phyloP scores from a whole-genome alignment of 2,329 filamentous ascomycete genomes.

The Fusarium oxysporum region DNA sequence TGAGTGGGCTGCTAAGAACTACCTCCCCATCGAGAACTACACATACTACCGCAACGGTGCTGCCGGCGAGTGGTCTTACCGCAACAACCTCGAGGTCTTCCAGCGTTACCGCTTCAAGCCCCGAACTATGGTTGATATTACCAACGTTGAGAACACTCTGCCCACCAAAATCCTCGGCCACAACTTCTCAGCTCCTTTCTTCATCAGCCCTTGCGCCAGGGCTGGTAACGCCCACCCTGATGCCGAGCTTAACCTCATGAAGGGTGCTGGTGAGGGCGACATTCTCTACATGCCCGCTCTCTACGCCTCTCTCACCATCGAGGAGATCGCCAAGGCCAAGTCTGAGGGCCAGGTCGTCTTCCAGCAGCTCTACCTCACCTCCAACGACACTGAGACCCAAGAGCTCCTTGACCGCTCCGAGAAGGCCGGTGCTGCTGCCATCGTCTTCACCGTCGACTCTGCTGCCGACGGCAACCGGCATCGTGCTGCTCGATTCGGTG shows the following conservation, averaged over 20 bases:
- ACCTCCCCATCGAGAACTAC: constrained; percentile 60
- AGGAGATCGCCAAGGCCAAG: constrained; percentile 54
- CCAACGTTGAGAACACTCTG: constrained; percentile 54
- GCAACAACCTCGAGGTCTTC: constrained; percentile 68
- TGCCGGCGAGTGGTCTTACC: constrained; percentile 66
- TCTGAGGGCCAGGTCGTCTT: constrained; percentile 53
- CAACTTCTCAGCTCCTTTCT: constrained; percentile 67
- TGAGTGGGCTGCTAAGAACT: constrained; percentile 62
- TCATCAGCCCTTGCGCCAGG: constrained; percentile 62
- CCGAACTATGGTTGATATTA: constrained; percentile 63
- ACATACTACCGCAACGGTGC: constrained; percentile 69
- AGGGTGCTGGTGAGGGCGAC: constrained; percentile 59
- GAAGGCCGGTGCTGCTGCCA: constrained; percentile 50
- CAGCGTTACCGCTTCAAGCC: constrained; percentile 61
- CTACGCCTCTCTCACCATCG: constrained; percentile 50
- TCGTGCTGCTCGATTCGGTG: constrained; percentile 54
- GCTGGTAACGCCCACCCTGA: constrained; percentile 58
- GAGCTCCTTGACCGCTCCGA: constrained; percentile 48
- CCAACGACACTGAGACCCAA: constrained; percentile 51
- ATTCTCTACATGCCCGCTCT: constrained; percentile 63
- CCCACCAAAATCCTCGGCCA: constrained; percentile 62
- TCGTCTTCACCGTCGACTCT: constrained; percentile 56
- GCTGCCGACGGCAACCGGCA: constrained; percentile 55
- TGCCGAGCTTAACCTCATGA: constrained; percentile 62
- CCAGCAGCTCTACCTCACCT: constrained; percentile 49